Base-by-base conservation (phyloP, 2,329 filamentous ascomycete species). In the Fusarium papillatum region DNA sequence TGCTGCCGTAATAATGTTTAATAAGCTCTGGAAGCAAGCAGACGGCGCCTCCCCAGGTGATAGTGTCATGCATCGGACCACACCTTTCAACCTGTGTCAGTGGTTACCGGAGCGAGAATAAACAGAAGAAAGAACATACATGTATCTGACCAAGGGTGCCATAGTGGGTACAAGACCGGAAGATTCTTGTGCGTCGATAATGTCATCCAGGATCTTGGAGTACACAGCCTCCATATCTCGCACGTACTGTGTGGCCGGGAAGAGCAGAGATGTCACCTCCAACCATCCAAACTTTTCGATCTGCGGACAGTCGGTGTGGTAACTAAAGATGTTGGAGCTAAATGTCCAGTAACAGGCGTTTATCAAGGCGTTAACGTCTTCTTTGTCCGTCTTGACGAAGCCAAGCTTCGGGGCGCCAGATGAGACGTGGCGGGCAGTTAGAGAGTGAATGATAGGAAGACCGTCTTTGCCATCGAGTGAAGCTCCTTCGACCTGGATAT, bases 211-310 rank as follows among this genome's bases (percentile, higher is more conserved):
- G 7, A 87, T 87, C 71, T 87, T 88, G 46, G 84, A 83, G 69
- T 87, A 87, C 1, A 88, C 77, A 1, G 84, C 80, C 67, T 88
- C 86, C 81, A 87, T 86, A 59, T 87, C 85, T 9, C 85, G 83
- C 26, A 87, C 82, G 64, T 87, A 87, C 66, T 87, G 86, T 1
- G 86, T 87, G 0, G 85, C 83, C 0, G 86, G 85, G 17, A 84
- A 84, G 8, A 88, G 84, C 14, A 88, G 79, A 64, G 85, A 84
- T 1, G 86, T 86, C 8, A 87, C 86, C 75, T 88, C 86, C 0
- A 87, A 82, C 86, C 86, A 88, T 1, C 85, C 86, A 50, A 88
- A 88, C 69, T 88, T 88, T 73, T 88, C 85, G 39, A 87, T 85
- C 71, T 86, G 85, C 8, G 84, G 85, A 67, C 85, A 87, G 73